These are phyloP conservation scores for Aspergillus avenaceus DNA, from an alignment of 495 filamentous ascomycete species.

Conservation along the genomic window DNA sequence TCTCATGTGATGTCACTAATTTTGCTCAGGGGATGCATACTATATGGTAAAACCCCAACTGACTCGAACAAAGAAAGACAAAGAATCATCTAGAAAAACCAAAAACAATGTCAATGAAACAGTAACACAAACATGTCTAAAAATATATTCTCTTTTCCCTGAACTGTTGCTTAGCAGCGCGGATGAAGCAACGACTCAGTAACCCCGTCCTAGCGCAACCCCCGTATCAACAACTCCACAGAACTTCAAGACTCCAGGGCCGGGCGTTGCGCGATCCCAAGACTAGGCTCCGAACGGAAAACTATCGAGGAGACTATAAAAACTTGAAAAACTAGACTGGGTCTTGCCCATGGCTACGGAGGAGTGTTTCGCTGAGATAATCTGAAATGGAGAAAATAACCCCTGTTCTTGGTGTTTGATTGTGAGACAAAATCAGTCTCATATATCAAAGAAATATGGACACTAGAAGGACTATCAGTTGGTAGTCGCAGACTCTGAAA, in stretches of 20 bases:
- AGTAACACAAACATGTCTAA: background rate
- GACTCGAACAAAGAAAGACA: too few species aligned
- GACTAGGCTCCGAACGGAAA: background rate
- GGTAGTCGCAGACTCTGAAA: constrained; percentile 5
- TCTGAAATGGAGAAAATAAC: background rate
- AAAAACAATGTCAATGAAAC: background rate
- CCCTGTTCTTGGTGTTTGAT: constrained; percentile 5
- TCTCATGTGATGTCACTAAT: too few species aligned
- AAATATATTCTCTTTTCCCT: background rate
- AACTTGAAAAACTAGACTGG: background rate
- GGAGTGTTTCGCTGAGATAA: background rate
- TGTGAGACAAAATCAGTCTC: constrained; percentile 11
- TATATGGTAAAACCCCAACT: too few species aligned
- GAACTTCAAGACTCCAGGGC: background rate
- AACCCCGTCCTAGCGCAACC: too few species aligned
- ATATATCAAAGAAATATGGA: background rate
- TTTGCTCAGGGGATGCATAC: too few species aligned
- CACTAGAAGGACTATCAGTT: background rate
- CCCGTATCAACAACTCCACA: too few species aligned
- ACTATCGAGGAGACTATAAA: background rate
- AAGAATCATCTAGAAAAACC: background rate
- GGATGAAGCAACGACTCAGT: background rate
- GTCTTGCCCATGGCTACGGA: background rate
- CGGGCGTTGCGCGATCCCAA: background rate
- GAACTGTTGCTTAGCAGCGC: background rate